phyloP scores from a whole-genome alignment of 2,329 filamentous ascomycete genomes.

The Neofusicoccum ribis region DNA sequence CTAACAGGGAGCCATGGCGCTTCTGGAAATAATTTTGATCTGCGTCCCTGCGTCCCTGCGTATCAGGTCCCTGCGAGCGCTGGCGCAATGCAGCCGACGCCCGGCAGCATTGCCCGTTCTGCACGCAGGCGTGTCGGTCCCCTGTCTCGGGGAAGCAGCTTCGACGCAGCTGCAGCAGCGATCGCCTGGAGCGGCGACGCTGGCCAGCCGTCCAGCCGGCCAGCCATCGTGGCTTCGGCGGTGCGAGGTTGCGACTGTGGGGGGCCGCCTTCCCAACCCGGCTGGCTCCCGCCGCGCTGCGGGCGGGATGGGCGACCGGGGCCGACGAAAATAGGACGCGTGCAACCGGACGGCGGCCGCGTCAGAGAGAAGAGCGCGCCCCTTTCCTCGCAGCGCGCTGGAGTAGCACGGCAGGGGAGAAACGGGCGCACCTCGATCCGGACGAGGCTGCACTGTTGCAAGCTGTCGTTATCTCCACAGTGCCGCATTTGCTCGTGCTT shows the following conservation, averaged over 20 bases:
- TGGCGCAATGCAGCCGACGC: constrained; percentile 17
- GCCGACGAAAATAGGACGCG: constrained; percentile 10
- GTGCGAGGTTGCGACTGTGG: constrained; percentile 9
- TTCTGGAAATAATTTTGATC: constrained; percentile 17
- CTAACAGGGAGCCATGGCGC: background rate
- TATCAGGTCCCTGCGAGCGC: constrained; percentile 16
- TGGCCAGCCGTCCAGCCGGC: background rate
- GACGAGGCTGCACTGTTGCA: constrained; percentile 15
- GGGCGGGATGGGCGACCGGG: constrained; percentile 8
- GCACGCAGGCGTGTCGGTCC: constrained; percentile 7
- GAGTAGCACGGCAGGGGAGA: constrained; percentile 16
- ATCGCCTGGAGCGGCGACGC: background rate
- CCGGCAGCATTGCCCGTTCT: constrained; percentile 12
- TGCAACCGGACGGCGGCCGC: background rate
- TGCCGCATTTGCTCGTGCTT: constrained; percentile 19
- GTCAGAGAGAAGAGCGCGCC: background rate
- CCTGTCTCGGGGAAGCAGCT: constrained; percentile 13
- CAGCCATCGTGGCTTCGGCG: background rate
- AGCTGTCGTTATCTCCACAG: constrained; percentile 18
- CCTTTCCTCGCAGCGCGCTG: background rate
- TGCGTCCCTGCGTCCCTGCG: constrained; percentile 18
- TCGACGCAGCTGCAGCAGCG: constrained; percentile 9
- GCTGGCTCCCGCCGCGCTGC: constrained; percentile 11
- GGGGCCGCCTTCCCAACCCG: background rate
- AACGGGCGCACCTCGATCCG: constrained; percentile 15